Percentiles rank a stretch among this genome's conserved stretches.
These are phyloP conservation scores for Cordyceps cicadae DNA, from an alignment of 2,329 filamentous ascomycete species.

Conservation along the genomic window DNA sequence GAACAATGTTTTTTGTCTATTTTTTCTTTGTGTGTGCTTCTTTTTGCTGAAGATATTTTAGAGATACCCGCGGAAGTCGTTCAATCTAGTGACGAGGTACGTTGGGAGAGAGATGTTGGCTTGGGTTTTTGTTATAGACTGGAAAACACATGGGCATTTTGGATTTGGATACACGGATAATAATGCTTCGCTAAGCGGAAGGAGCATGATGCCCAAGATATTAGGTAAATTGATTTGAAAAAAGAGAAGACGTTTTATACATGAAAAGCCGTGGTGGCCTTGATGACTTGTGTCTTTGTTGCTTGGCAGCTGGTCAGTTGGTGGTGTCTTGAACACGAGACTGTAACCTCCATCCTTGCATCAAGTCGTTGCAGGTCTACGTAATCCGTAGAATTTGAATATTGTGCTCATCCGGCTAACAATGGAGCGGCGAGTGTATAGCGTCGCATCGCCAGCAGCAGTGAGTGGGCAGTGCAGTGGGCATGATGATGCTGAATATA, in stretches of 20 bases:
- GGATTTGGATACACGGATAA: conserved; percentile 1
- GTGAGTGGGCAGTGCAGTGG: background rate
- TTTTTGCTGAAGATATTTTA: conserved; percentile 22
- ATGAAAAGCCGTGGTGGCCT: background rate
- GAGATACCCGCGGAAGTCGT: conserved; percentile 25
- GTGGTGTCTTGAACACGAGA: background rate
- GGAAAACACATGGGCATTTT: background rate
- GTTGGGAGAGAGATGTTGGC: conserved; percentile 6
- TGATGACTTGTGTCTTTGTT: background rate
- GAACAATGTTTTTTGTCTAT: conserved; percentile 4
- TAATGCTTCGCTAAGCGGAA: conserved; percentile 1
- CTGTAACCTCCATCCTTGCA: too few species aligned
- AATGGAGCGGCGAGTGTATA: background rate
- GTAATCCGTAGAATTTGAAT: too few species aligned
- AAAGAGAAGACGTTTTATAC: background rate
- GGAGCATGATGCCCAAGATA: background rate
- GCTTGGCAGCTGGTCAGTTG: background rate
- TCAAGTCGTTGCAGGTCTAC: too few species aligned
- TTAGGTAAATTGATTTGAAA: background rate
- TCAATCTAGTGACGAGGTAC: background rate
- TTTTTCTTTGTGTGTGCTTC: conserved; percentile 16
- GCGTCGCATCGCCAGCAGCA: background rate
- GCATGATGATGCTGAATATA: background rate
- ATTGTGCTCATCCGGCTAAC: background rate
- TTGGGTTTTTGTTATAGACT: conserved; percentile 10